These are phyloP conservation scores for Tetraselmis chui DNA, from an alignment of 139 green algal species.

Conservation along the genomic window DNA sequence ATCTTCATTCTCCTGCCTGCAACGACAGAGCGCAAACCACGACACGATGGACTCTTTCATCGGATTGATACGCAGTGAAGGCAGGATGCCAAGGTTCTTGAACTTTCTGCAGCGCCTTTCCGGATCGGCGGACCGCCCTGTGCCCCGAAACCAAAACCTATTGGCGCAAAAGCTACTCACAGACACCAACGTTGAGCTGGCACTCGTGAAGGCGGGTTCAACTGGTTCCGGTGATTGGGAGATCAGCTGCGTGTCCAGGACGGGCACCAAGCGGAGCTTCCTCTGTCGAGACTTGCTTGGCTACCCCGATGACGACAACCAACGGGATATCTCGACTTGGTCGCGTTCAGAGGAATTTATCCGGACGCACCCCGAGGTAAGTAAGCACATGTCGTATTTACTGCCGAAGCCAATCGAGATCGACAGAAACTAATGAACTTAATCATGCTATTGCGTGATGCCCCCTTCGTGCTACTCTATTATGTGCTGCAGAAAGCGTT, in stretches of 20 bases:
- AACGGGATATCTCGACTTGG: conserved; percentile 7
- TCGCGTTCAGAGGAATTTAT: not conserved
- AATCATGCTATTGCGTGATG: too few relatives aligned
- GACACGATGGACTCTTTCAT: conserved; percentile 10
- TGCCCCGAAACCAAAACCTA: conserved; percentile 30
- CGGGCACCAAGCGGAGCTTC: not conserved
- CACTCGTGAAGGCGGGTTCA: not conserved
- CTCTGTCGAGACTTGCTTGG: not conserved
- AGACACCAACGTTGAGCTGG: conserved; percentile 4
- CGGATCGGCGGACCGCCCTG: conserved; percentile 19
- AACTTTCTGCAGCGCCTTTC: conserved; percentile 27
- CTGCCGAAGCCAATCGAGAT: too few relatives aligned
- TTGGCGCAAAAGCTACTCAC: conserved; percentile 14
- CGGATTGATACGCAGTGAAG: conserved; percentile 11
- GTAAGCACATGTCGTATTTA: too few relatives aligned
- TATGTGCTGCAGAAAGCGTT: too few relatives aligned
- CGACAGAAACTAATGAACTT: too few relatives aligned
- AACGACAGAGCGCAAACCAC: not conserved
- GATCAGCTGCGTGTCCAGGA: not conserved
- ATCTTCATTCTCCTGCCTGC: too few relatives aligned
- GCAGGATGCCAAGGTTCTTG: conserved; percentile 19
- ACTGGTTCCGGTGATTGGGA: conserved; percentile 10
- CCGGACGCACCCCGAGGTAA: not conserved
- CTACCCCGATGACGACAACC: conserved; percentile 1
- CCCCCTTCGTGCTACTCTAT: too few relatives aligned